Conservation (phyloP, 139 green algal species). For the Chlorella vulgaris region DNA sequence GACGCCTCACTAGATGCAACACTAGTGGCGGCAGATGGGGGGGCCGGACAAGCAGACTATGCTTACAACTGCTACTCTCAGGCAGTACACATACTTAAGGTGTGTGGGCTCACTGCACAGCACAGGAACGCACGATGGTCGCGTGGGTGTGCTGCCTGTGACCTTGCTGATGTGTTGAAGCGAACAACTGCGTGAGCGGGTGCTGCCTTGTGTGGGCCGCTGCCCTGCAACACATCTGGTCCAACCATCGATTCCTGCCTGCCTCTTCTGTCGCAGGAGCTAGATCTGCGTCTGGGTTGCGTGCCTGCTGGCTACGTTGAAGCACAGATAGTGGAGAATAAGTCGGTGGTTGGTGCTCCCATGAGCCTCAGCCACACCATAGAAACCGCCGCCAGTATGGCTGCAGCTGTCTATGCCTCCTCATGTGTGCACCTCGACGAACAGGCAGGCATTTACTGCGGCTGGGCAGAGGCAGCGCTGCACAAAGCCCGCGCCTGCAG, state of each 20-base stretch:
- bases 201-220: too few species aligned
- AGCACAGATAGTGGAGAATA: background rate
- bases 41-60: conserved; percentile 47
- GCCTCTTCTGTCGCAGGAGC: too few species aligned
- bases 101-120: background rate
- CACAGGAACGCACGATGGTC: too few species aligned
- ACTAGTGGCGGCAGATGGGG: too few species aligned
- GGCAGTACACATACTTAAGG: conserved; percentile 67
- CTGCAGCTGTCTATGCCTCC: conserved; percentile 33
- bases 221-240: too few species aligned
- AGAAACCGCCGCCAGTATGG: background rate
- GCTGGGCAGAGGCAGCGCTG: conserved; percentile 73
- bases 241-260: too few species aligned
- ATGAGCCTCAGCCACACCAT: too few species aligned
- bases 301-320: conserved; percentile 45
- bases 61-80: conserved; percentile 70
- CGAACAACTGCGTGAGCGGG: too few species aligned
- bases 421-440: conserved; percentile 56
- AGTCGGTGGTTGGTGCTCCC: too few species aligned
- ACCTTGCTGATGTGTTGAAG: too few species aligned
- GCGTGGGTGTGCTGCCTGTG: too few species aligned
- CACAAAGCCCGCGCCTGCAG: conserved; percentile 69
- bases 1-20: too few species aligned
- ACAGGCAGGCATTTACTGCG: conserved; percentile 70
- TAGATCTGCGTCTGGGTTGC: conserved; percentile 30